Evolutionary conservation across 805 yeast species (phyloP).

Genomic region (Candida hispaniensis): DNA sequence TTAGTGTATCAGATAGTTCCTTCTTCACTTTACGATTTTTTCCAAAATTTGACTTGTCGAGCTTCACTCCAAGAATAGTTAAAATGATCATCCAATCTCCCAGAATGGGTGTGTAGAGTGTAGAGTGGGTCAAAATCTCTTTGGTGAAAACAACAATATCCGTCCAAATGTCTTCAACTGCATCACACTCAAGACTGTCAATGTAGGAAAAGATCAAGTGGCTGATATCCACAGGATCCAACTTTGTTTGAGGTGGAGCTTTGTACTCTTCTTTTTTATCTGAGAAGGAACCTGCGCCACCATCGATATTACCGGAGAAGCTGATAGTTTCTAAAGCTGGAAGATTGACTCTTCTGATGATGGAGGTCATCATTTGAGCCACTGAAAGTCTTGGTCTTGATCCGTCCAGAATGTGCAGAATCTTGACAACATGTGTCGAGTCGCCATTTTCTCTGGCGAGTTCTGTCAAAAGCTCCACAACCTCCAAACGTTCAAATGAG

Average conservation of each 20-base stretch:
- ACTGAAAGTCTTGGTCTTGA: slow-evolving; percentile 66
- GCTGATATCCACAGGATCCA: slow-evolving; percentile 16
- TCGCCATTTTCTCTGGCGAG: slow-evolving; percentile 21
- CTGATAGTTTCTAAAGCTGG: slow-evolving; percentile 19
- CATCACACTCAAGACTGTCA: slow-evolving; percentile 48
- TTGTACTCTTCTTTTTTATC: too few species aligned
- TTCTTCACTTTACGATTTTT: slow-evolving; percentile 48
- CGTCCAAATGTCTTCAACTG: slow-evolving; percentile 68
- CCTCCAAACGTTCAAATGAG: slow-evolving; percentile 59
- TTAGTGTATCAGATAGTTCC: slow-evolving; percentile 43
- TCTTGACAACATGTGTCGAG: slow-evolving; percentile 16
- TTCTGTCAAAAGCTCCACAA: slow-evolving; percentile 52
- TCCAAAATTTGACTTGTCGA: slow-evolving; percentile 49
- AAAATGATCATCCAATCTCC: slow-evolving; percentile 46
- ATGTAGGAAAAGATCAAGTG: slow-evolving; percentile 37
- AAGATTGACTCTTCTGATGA: slow-evolving; percentile 38
- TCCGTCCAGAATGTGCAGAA: slow-evolving; percentile 74
- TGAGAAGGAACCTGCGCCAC: slow-evolving; percentile 13
- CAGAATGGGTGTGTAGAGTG: slow-evolving; percentile 39
- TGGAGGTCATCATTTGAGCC: slow-evolving; percentile 52
- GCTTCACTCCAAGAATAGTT: slow-evolving; percentile 43
- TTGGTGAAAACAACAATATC: slow-evolving; percentile 48
- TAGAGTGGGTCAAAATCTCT: slow-evolving; percentile 41
- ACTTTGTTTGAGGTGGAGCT: too few species aligned
- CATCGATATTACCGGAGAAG: background rate